Evolutionary conservation across 2,329 filamentous ascomycete genomes (phyloP).

Genomic region (Endothia cerciana): DNA sequence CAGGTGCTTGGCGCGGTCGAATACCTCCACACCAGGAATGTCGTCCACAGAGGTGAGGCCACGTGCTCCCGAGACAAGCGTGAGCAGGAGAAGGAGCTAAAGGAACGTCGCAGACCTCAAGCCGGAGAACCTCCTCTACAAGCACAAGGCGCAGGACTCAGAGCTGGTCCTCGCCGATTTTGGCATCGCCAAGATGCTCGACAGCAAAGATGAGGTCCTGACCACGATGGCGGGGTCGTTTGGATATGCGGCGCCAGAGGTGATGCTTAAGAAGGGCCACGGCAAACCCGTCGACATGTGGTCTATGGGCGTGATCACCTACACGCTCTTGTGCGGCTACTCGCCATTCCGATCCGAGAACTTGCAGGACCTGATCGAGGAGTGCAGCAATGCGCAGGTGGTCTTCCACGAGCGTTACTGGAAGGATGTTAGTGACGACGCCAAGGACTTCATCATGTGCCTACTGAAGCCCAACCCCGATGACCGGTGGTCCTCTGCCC

Average conservation of each 20-base stretch:
- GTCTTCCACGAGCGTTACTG: slow-evolving; percentile 98
- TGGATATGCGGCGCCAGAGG: slow-evolving; percentile 94
- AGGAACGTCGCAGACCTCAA: slow-evolving; percentile 73
- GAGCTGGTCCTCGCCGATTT: slow-evolving; percentile 95
- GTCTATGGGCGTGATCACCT: slow-evolving; percentile 98
- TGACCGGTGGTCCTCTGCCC: slow-evolving; percentile 75
- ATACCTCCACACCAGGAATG: slow-evolving; percentile 92
- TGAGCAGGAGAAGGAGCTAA: neutral
- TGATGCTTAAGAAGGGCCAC: slow-evolving; percentile 97
- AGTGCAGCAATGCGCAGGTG: slow-evolving; percentile 82
- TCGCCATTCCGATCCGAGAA: slow-evolving; percentile 97
- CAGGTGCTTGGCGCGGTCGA: slow-evolving; percentile 92
- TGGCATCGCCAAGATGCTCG: slow-evolving; percentile 97
- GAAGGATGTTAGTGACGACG: slow-evolving; percentile 94
- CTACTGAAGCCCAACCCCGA: slow-evolving; percentile 80
- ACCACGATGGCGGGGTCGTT: slow-evolving; percentile 99
- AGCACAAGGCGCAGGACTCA: slow-evolving; percentile 76
- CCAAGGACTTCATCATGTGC: slow-evolving; percentile 88
- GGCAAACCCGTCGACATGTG: slow-evolving; percentile 99
- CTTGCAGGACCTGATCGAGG: slow-evolving; percentile 88
- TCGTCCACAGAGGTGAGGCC: slow-evolving; percentile 85
- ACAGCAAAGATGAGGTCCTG: slow-evolving; percentile 85
- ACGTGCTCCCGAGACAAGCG: neutral
- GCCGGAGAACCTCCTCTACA: slow-evolving; percentile 95
- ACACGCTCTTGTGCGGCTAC: slow-evolving; percentile 96